Conservation (phyloP, 2,329 filamentous ascomycete species). For the Curvularia sp. region DNA sequence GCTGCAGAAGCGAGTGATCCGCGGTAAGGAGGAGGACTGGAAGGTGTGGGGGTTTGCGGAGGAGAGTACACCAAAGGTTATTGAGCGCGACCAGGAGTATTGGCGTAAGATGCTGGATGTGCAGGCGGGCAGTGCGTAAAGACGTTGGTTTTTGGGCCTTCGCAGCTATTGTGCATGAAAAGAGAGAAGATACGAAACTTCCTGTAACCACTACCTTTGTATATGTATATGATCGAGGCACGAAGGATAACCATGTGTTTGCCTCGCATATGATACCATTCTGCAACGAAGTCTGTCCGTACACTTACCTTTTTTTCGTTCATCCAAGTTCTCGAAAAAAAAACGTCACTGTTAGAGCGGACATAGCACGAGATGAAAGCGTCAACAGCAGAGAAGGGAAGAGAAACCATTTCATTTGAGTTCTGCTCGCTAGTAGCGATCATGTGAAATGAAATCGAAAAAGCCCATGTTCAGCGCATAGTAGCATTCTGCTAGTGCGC, state of each 20-base stretch:
- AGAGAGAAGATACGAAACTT: not conserved
- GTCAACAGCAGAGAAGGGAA: not conserved
- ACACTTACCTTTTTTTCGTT: not conserved
- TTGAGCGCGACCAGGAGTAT: constrained; percentile 34
- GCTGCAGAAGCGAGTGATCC: constrained; percentile 60
- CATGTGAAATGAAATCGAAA: not conserved
- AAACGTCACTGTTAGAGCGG: not conserved
- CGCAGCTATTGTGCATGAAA: not conserved
- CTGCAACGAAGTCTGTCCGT: not conserved
- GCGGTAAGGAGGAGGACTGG: constrained; percentile 62
- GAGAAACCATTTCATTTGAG: constrained; percentile 7
- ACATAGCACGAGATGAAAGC: not conserved
- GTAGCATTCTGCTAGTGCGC: constrained; percentile 11
- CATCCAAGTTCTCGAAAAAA: not conserved
- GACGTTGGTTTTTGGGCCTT: not conserved
- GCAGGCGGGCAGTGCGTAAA: constrained; percentile 21
- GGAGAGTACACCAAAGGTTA: constrained; percentile 52
- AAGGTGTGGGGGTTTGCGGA: constrained; percentile 69
- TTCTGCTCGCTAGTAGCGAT: constrained; percentile 9
- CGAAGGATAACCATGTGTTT: constrained; percentile 3
- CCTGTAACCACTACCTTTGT: constrained; percentile 26
- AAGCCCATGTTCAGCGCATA: constrained; percentile 10
- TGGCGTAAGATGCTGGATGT: constrained; percentile 29
- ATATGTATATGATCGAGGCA: constrained; percentile 11
- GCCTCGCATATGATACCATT: not conserved